phyloP scores from a whole-genome alignment of 805 yeast species.

The Wickerhamiella parazyma region DNA sequence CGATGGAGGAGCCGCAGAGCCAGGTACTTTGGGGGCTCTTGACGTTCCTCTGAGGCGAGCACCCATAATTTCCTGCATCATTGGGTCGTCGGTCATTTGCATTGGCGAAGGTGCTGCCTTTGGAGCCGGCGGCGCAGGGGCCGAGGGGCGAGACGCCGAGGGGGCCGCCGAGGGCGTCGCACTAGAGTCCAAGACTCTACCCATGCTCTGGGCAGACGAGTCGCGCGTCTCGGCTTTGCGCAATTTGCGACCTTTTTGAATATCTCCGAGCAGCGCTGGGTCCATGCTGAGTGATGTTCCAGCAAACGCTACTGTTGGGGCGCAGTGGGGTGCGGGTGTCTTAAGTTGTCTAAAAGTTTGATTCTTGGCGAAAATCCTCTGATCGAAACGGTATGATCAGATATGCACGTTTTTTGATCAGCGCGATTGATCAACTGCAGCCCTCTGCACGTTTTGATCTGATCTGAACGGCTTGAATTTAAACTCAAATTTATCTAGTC shows the following conservation, averaged over 20 bases:
- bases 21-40: background rate
- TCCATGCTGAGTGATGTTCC: background rate
- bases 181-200: constrained; percentile 24
- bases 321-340: too few relatives aligned
- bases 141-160: constrained; percentile 11
- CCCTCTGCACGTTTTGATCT: too few relatives aligned
- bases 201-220: constrained; percentile 46
- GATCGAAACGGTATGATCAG: too few relatives aligned
- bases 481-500: too few relatives aligned
- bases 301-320: too few relatives aligned
- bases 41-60: constrained; percentile 14
- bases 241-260: constrained; percentile 47
- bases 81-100: constrained; percentile 8
- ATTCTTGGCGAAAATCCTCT: too few relatives aligned
- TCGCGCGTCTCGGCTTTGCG: constrained; percentile 51
- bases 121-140: constrained; percentile 11
- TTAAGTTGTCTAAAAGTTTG: background rate
- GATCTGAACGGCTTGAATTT: too few relatives aligned
- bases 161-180: background rate
- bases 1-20: constrained; percentile 10
- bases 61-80: constrained; percentile 16
- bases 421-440: too few relatives aligned
- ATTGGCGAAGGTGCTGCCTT: background rate
- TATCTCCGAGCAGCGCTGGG: constrained; percentile 55
- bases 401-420: too few relatives aligned